Evolutionary conservation across 73 alveolate genomes (phyloP).

Genomic region (Strombidium stylifer): DNA sequence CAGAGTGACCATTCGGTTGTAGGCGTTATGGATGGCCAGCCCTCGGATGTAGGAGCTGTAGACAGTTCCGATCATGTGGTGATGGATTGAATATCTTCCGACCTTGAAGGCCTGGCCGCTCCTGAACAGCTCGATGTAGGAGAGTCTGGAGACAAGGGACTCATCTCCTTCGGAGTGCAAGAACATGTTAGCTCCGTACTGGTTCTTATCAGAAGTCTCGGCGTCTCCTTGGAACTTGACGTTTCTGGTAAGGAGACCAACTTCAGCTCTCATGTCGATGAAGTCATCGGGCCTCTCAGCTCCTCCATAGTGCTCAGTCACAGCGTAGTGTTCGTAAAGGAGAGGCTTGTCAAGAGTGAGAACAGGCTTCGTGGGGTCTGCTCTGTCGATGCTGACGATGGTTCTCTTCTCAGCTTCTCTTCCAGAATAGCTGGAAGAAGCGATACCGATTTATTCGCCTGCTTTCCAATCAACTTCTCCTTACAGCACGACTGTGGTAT

Average conservation of each 20-base stretch:
- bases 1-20: slow-evolving; percentile 74
- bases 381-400: slow-evolving; percentile 22
- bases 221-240: too few species aligned
- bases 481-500: slow-evolving; percentile 2
- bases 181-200: slow-evolving; percentile 74
- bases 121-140: slow-evolving; percentile 58
- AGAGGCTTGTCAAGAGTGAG: slow-evolving; percentile 10
- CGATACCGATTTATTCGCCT: slow-evolving; percentile 62
- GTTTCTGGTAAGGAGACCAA: slow-evolving; percentile 78
- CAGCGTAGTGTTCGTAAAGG: slow-evolving; percentile 38
- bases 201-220: slow-evolving; percentile 26
- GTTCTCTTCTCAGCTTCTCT: slow-evolving; percentile 44
- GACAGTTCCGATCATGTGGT: slow-evolving; percentile 73
- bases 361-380: slow-evolving; percentile 22
- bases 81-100: slow-evolving; percentile 85
- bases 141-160: slow-evolving; percentile 58
- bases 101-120: slow-evolving; percentile 72
- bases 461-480: slow-evolving; percentile 59
- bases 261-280: slow-evolving; percentile 76
- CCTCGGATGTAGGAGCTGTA: slow-evolving; percentile 68
- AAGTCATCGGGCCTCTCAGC: slow-evolving; percentile 15
- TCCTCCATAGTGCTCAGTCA: slow-evolving; percentile 1
- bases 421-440: slow-evolving; percentile 49
- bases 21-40: slow-evolving; percentile 71
- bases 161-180: slow-evolving; percentile 56